A percentile compares a stretch with the other conserved stretches of the same genome.
These are phyloP conservation scores for Gomphus sp. DNA, from an alignment of 1,284 basidiomycete genomes.

Conservation along the genomic window DNA sequence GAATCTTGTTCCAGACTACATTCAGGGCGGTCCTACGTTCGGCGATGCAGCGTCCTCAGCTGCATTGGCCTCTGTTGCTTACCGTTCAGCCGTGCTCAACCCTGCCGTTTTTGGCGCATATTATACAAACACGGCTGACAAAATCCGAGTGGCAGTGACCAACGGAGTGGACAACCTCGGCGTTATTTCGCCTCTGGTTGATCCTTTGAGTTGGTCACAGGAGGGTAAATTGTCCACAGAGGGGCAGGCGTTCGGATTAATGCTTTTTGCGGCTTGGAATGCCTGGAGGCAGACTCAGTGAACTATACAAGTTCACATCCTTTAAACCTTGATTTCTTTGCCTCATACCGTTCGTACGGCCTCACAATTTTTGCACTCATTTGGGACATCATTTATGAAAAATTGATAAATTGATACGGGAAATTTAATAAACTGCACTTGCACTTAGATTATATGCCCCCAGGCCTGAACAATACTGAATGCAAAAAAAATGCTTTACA, in stretches of 20 bases:
- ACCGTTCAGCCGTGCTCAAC: slow-evolving; percentile 25
- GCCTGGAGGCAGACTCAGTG: background rate
- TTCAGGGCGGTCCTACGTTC: slow-evolving; percentile 24
- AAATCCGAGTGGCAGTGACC: slow-evolving; percentile 16
- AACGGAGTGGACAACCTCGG: slow-evolving; percentile 19
- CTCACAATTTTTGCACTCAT: too few species aligned
- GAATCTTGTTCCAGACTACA: slow-evolving; percentile 24
- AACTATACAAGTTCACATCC: background rate
- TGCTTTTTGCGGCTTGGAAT: slow-evolving; percentile 2
- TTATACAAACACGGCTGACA: slow-evolving; percentile 18
- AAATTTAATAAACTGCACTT: too few species aligned
- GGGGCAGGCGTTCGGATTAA: slow-evolving; percentile 11
- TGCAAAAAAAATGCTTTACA: too few species aligned
- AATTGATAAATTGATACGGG: too few species aligned
- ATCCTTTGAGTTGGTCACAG: slow-evolving; percentile 8
- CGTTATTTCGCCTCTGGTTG: slow-evolving; percentile 7
- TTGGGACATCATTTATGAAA: too few species aligned
- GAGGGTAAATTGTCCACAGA: slow-evolving; percentile 9
- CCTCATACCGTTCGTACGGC: background rate
- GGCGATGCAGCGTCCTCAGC: slow-evolving; percentile 35
- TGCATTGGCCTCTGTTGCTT: slow-evolving; percentile 32
- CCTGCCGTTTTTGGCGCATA: slow-evolving; percentile 16
- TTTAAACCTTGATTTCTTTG: background rate
- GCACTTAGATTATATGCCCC: too few species aligned
- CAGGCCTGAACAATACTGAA: too few species aligned